Base-by-base conservation (phyloP, 805 yeast species). In the Candida tallmaniae region DNA sequence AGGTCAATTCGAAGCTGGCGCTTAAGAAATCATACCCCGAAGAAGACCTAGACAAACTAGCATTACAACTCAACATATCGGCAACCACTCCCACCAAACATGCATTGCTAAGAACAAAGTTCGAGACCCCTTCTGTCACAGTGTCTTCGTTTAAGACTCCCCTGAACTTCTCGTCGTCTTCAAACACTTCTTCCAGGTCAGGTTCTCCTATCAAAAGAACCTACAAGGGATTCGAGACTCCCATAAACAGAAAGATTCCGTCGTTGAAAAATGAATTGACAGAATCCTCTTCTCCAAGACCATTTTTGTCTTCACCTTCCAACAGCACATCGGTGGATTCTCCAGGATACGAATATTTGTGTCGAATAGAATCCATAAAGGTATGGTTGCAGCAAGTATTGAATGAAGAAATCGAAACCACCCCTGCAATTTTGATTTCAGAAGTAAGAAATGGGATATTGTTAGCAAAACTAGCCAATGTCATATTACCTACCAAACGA, bases 371-470 rank as follows among this genome's bases (percentile, higher is more conserved):
- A 23, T 93, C 86, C 51, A 85, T 88, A n/a, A 83, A 81, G 50
- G 68, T 68, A 38, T 86, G 95, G 95, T 72, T 86, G 24, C 85
- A 82, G 56, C 54, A 59, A 9, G 71, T 84, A 10, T 66, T 83
- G 11, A 70, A 64, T 3, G 84, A 80, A 44, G 57, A 58, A 15
- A 65, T 85, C 9, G 75, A 80, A 0, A 64, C 60, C 25, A 58
- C 77, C 0, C 78, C 78, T 2, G 64, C 72, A 4, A 75, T 79
- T 27, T 60, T 85, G 29, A 72, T 83, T 23, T 76, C 82, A 29
- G 74, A 78, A 25, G 60, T 93, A 19, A 70, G 89, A 43, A 83
- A 90, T 59, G 98, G 98, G 44, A 88, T 89, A 2, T 68, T 78
- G 28, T 62, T 93, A 23, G 97, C 97, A 2, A 78, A 83, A 50